phyloP scores from a whole-genome alignment of 1,139 yeast species.

The Meyerozyma smithsonii region DNA sequence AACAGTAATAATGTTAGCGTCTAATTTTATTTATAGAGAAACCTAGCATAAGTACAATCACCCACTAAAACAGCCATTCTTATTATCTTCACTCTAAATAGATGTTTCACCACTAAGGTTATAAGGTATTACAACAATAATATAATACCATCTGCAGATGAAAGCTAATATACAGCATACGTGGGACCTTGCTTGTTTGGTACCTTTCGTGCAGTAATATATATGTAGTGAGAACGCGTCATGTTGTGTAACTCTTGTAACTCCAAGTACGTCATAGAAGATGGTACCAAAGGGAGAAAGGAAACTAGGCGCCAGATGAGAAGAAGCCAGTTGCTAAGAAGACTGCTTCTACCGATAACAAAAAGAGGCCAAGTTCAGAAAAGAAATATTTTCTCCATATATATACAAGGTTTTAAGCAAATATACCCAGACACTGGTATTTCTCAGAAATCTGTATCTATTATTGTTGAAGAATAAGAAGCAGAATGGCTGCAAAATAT shows the following conservation, averaged over 20 bases:
- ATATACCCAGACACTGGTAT: conserved; percentile 99
- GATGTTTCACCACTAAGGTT: too few relatives aligned
- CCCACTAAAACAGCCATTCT: too few relatives aligned
- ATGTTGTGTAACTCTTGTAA: conserved; percentile 1
- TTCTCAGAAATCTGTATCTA: conserved; percentile 98
- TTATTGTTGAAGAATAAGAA: too few relatives aligned
- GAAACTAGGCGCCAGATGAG: conserved; percentile 29
- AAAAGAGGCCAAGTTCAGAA: conserved; percentile 97
- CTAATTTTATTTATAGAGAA: too few relatives aligned
- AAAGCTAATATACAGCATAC: too few relatives aligned
- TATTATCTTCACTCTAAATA: too few relatives aligned
- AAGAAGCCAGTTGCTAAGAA: conserved; percentile 30
- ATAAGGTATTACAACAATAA: too few relatives aligned
- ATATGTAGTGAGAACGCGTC: not conserved
- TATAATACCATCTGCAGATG: too few relatives aligned
- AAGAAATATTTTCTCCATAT: conserved; percentile 98
- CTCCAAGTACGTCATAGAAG: conserved; percentile 9
- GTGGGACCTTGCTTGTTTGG: not conserved
- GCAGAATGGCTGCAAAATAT: too few relatives aligned
- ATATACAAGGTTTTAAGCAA: conserved; percentile 98
- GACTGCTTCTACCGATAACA: conserved; percentile 59
- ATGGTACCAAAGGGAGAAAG: conserved; percentile 29
- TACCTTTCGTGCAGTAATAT: not conserved
- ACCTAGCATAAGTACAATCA: too few relatives aligned
- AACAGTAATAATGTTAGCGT: too few relatives aligned